Conservation (phyloP, 441 rosid species). For the Croton setiger region DNA sequence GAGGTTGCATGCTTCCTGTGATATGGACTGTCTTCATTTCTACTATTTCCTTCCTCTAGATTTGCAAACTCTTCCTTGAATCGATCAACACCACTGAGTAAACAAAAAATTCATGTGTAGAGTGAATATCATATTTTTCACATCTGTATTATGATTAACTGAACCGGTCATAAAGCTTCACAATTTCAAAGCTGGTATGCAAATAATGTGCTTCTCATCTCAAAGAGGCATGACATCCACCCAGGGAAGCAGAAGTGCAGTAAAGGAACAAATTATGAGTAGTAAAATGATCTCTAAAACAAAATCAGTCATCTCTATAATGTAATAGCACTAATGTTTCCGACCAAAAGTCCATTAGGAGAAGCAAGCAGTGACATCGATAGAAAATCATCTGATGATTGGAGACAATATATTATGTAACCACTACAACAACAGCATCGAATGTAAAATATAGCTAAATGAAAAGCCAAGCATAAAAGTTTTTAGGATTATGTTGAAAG, state of each 20-base stretch:
- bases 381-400: too few relatives aligned
- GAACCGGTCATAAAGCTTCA: not conserved
- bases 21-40: conserved; percentile 50
- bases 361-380: too few relatives aligned
- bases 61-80: conserved; percentile 88
- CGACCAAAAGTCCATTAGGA: too few relatives aligned
- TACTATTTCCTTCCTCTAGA: conserved; percentile 75
- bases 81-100: conserved; percentile 73
- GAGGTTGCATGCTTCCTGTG: conserved; percentile 86
- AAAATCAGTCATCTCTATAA: not conserved
- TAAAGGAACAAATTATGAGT: too few relatives aligned
- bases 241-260: too few relatives aligned
- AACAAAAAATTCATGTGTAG: conserved; percentile 13
- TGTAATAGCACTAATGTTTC: too few relatives aligned
- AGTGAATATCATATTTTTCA: not conserved
- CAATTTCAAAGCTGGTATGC: not conserved
- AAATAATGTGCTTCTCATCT: not conserved
- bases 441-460: not conserved
- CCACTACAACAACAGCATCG: too few relatives aligned
- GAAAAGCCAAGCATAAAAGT: not conserved
- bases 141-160: not conserved
- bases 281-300: too few relatives aligned
- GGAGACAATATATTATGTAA: too few relatives aligned
- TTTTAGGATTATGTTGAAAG: not conserved
- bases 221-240: too few relatives aligned